A percentile compares a stretch with the other conserved stretches of the same genome.
These are phyloP conservation scores for Penicillium crustosum DNA, from an alignment of 2,329 filamentous ascomycete species.

Conservation along the genomic window DNA sequence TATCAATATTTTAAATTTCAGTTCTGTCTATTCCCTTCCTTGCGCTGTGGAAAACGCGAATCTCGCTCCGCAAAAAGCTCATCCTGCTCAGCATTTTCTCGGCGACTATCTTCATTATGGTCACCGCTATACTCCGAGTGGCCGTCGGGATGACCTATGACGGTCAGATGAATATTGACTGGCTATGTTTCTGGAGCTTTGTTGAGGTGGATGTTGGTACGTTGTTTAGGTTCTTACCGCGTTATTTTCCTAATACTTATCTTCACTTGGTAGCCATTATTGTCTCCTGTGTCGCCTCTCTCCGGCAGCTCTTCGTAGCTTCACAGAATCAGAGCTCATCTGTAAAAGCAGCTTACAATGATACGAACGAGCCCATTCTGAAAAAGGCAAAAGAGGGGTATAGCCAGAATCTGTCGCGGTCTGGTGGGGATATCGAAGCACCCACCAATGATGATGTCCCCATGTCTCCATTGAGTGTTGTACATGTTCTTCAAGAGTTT, in stretches of 20 bases:
- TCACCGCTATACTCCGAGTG: slow-evolving; percentile 18
- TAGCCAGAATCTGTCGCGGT: background rate
- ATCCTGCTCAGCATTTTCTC: slow-evolving; percentile 20
- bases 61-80: slow-evolving; percentile 15
- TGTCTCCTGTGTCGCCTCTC: slow-evolving; percentile 17
- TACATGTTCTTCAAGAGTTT: slow-evolving; percentile 9
- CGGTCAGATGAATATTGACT: slow-evolving; percentile 16
- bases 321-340: slow-evolving; percentile 8
- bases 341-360: background rate
- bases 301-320: slow-evolving; percentile 18
- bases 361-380: background rate
- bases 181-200: slow-evolving; percentile 23
- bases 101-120: slow-evolving; percentile 17
- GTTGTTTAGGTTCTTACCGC: background rate
- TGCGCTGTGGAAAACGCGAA: slow-evolving; percentile 16
- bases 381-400: background rate
- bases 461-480: slow-evolving; percentile 5
- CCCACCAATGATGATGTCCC: background rate
- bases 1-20: background rate
- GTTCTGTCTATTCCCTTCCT: slow-evolving; percentile 20
- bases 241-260: background rate
- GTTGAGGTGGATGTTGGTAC: slow-evolving; percentile 19
- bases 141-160: slow-evolving; percentile 11
- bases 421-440: background rate
- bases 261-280: slow-evolving; percentile 10